Evolutionary conservation across 108 stramenopile species (phyloP).

Genomic region (Fragilaria crotonensis): DNA sequence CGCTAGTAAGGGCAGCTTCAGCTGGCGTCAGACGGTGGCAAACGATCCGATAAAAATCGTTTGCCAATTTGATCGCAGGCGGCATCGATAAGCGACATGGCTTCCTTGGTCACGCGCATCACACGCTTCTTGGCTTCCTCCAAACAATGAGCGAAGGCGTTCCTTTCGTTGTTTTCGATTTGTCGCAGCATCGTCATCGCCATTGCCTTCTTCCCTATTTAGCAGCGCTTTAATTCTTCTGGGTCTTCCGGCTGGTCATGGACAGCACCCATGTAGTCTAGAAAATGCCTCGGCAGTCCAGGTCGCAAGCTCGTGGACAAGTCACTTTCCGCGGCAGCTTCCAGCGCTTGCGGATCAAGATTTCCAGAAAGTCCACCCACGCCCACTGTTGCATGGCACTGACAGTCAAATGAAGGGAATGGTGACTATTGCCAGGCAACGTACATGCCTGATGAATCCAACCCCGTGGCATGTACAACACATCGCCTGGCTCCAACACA

Average conservation of each 20-base stretch:
- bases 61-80: constrained; percentile 92
- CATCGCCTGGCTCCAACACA: constrained; percentile 80
- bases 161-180: constrained; percentile 9
- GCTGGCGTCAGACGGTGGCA: constrained; percentile 70
- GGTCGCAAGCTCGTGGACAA: constrained; percentile 53
- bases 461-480: constrained; percentile 92
- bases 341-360: constrained; percentile 85
- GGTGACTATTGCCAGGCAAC: constrained; percentile 20
- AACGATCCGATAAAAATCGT: constrained; percentile 86
- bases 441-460: constrained; percentile 96
- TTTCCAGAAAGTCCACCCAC: constrained; percentile 87
- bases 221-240: constrained; percentile 53
- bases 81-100: constrained; percentile 78
- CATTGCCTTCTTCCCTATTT: constrained; percentile 18
- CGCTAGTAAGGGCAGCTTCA: constrained; percentile 43
- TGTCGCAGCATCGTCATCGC: constrained; percentile 23
- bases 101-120: constrained; percentile 72
- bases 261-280: constrained; percentile 90
- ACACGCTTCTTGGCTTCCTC: constrained; percentile 74
- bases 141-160: constrained; percentile 34
- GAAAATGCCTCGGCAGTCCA: constrained; percentile 83
- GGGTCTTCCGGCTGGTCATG: constrained; percentile 56
- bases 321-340: constrained; percentile 50
- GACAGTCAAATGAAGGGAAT: constrained; percentile 94
- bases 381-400: constrained; percentile 89